Base-by-base conservation (phyloP, 345 rosid species). In the Turritis glabra region DNA sequence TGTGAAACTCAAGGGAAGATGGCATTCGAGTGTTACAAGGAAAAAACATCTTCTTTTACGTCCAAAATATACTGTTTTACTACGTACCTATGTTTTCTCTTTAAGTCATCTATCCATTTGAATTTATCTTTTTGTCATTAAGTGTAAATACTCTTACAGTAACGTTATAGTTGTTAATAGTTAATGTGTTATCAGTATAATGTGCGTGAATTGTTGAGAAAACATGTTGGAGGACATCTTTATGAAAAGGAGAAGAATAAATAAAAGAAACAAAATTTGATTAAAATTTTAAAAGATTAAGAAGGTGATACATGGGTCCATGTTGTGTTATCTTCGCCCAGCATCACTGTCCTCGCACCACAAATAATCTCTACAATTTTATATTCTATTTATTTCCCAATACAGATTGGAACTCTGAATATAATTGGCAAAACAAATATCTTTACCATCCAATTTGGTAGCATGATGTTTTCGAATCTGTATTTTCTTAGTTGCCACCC, bases 391-490 rank as follows among this genome's bases (percentile, higher is more conserved):
- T 14, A 61, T 40, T 23, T 40, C 51, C 51, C 51, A 41, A 15
- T 32, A 23, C 40, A 61, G 66, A 38, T 23, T 40, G 22, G 51
- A 61, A 18, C 60, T 54, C 2, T 54, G 22, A 27, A 27, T 54
- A 27, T 27, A 54, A 38, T 23, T 23, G 33, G 33, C 23, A 37
- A 6, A 18, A 61, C 33, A 61, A 8, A 61, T 22, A 61, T 40
- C 40, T 23, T 26, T 25, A 21, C 26, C 68, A 64, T 44, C 54
- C 68, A 27, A 44, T 63, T 10, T 63, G 25, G 40, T 44, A 46
- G 53, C 54, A 41, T 62, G 35, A 37, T 21, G 47, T 59, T 61
- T 61, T 61, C 50, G 66, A 61, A 40, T 61, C 21, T 38, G 10
- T 35, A 13, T 60, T 38, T 60, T 26, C 37, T 50, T 48, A 48